A percentile compares a stretch with the other conserved stretches of the same genome.
Evolutionary conservation across 2,329 filamentous ascomycete genomes (phyloP).

Genomic region (Rhytidhysteron rufulum): DNA sequence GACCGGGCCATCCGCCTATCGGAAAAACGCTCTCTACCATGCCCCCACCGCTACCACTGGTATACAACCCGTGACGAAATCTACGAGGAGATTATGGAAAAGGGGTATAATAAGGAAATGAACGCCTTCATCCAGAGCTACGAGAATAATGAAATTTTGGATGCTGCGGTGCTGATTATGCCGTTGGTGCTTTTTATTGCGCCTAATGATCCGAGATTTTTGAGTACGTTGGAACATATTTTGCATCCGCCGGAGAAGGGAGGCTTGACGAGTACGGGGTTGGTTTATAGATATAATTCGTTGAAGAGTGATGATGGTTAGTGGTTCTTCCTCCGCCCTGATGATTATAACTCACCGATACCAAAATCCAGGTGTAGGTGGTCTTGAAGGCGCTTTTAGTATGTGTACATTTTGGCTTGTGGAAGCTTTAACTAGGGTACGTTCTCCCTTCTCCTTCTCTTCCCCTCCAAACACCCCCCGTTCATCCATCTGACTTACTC

Average conservation of each 20-base stretch:
- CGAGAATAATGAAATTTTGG: constrained; percentile 65
- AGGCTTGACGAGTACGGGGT: constrained; percentile 68
- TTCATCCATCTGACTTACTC: not conserved
- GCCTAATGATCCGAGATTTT: constrained; percentile 72
- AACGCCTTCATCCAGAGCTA: constrained; percentile 73
- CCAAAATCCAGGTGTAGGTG: constrained; percentile 61
- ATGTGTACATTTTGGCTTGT: constrained; percentile 86
- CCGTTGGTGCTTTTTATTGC: constrained; percentile 77
- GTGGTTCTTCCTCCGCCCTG: constrained; percentile 12
- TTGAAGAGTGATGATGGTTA: constrained; percentile 65
- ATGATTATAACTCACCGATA: constrained; percentile 1
- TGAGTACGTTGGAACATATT: constrained; percentile 68
- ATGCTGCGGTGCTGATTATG: constrained; percentile 72
- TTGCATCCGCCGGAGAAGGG: constrained; percentile 70
- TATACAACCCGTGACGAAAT: constrained; percentile 62
- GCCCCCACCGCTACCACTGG: constrained; percentile 66
- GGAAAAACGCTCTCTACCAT: constrained; percentile 72
- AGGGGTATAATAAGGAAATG: constrained; percentile 68
- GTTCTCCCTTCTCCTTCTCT: constrained; percentile 25
- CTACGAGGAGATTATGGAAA: constrained; percentile 75
- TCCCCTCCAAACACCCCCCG: not conserved
- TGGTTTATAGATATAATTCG: constrained; percentile 73
- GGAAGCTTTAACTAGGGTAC: constrained; percentile 69
- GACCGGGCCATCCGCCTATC: constrained; percentile 70
- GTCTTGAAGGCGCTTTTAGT: constrained; percentile 70